Conservation (phyloP, 306 rosid genomes). For the Rosa persica region DNA sequence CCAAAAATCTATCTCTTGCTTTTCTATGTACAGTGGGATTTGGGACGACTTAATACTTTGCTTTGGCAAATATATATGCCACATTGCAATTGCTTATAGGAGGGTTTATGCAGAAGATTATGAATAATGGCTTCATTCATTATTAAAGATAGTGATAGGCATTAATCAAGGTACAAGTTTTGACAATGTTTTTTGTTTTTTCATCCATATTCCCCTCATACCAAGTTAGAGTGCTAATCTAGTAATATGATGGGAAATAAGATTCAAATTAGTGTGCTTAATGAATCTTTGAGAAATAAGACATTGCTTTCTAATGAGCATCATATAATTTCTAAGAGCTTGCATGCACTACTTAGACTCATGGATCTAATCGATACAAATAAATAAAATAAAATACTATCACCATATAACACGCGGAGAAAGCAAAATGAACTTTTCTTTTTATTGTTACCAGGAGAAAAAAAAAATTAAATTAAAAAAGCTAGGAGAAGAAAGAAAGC, state of each 20-base stretch:
- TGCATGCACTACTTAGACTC: conserved; percentile 23
- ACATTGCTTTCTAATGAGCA: conserved; percentile 7
- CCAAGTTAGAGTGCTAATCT: conserved; percentile 1
- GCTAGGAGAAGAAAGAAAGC: conserved; percentile 43
- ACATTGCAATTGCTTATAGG: background rate
- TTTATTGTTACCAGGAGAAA: conserved; percentile 22
- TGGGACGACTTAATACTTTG: conserved; percentile 22
- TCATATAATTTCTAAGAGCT: conserved; percentile 6
- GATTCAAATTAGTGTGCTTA: background rate
- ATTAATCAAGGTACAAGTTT: conserved; percentile 21
- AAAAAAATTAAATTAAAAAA: background rate
- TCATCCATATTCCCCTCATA: background rate
- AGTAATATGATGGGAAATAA: background rate
- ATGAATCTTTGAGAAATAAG: background rate
- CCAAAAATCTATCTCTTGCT: conserved; percentile 16
- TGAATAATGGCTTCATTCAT: background rate
- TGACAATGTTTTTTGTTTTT: conserved; percentile 9
- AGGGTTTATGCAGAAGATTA: conserved; percentile 16
- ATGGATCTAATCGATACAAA: conserved; percentile 33
- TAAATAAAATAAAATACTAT: conserved; percentile 19
- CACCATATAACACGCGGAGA: conserved; percentile 57
- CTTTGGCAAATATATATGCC: conserved; percentile 7
- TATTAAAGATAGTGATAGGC: conserved; percentile 10
- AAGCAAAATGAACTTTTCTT: conserved; percentile 48
- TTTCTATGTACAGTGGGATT: conserved; percentile 22